Evolutionary conservation across 805 yeast genomes (phyloP).

Genomic region (Hanseniaspora mollemarum): DNA sequence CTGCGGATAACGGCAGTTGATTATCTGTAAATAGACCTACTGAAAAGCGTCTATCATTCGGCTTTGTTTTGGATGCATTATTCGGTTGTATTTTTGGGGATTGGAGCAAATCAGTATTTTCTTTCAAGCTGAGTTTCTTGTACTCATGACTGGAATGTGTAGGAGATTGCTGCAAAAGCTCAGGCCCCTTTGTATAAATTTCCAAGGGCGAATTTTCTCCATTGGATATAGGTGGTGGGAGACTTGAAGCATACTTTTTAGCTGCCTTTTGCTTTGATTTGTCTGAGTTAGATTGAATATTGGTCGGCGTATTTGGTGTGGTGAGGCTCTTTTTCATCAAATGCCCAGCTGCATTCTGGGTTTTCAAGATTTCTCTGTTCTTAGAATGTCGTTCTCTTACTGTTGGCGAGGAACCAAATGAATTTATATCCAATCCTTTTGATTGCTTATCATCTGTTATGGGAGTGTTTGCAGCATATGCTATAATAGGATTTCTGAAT

Average conservation of each 20-base stretch:
- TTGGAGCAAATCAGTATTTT: too few species aligned
- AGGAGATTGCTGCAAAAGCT: neutral
- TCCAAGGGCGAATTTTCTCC: neutral
- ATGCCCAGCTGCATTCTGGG: neutral
- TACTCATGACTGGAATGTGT: neutral
- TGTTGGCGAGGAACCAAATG: neutral
- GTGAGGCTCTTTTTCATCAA: neutral
- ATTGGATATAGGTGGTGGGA: too few species aligned
- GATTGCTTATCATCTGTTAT: neutral
- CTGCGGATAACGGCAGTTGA: constrained; percentile 13
- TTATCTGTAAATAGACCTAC: constrained; percentile 7
- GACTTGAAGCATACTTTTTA: neutral
- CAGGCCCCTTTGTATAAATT: neutral
- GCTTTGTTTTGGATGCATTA: constrained; percentile 18
- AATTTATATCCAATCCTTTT: neutral
- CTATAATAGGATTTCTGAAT: neutral
- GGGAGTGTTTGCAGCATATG: neutral
- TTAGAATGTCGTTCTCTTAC: neutral
- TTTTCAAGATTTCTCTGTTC: neutral
- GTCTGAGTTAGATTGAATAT: neutral
- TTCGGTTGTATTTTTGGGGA: too few species aligned
- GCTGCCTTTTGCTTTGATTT: neutral
- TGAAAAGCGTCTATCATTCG: constrained; percentile 6
- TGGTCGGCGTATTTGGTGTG: neutral
- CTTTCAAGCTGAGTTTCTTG: too few species aligned